Evolutionary conservation across 768 basidiomycete genomes (phyloP), one percentile per base, ranked within the genome.

Genomic region (Cubamyces lactineus): DNA sequence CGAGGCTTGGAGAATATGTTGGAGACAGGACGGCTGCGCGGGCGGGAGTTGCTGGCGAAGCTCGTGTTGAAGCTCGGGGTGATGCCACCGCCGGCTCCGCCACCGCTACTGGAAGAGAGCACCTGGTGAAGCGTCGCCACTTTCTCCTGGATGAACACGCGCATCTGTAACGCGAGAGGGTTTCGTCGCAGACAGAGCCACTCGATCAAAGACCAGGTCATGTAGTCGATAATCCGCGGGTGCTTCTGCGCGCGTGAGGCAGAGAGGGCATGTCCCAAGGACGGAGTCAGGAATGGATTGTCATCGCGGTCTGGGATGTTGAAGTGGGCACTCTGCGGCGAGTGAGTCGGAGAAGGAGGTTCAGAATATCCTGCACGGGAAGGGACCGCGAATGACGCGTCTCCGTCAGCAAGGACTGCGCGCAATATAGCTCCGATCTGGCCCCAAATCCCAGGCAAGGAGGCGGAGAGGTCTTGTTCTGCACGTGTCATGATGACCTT

Each of bases 191-290:
- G 78, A 64, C 84, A 88, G 17, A 88, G 71, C 56, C 89, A 79
- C 67, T 91, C 87, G 26, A 91, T 73, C 28, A 86, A 71, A 3
- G 90, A 91, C 89, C 89, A 91, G 1, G 87, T 76, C 9, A 84
- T 74, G 65, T 90, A 92, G 70, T 92, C 91, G 5, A 89, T 75
- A 24, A 88, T 75, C 28, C 88, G 80, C 3, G 88, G 88, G 19
- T 59, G 66, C 51, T 72, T 68, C 57, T 28, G 65, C 63, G 67
- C 43, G 67, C 74, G 52, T 65, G 61, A 12, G 68, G 50, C 53
- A 68, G 63, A 58, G 70, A 71, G 56, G 75, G 69, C 48, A 72
- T 66, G 47, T 70, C 70, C 19, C 38, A 64, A 12, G 19, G 69
- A 65, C 11, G 67, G 54, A 49, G 68, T 63, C 4, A 66, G 56